Percentiles rank a stretch among this genome's conserved stretches.
Evolutionary conservation across 192 early-diverging fungal species (phyloP).

Genomic region (Chytriomyces sp.): DNA sequence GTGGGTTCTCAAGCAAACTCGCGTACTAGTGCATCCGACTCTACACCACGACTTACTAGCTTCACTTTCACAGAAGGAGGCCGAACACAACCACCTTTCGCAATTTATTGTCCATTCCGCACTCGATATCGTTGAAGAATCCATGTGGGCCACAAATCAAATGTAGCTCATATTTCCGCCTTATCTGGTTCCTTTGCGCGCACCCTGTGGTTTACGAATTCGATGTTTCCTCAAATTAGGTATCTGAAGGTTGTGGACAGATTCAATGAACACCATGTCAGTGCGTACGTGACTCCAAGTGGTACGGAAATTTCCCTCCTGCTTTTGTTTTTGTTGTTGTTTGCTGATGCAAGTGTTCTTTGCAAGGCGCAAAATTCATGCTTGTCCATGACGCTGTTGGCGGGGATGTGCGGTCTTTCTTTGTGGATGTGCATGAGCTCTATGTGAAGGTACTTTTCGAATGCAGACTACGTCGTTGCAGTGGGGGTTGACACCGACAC

Average conservation of each 20-base stretch:
- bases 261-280: constrained; percentile 93
- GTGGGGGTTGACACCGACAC: no score
- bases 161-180: constrained; percentile 57
- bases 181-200: no score
- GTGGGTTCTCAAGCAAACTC: constrained; percentile 12
- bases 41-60: not conserved
- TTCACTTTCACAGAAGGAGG: constrained; percentile 20
- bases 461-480: no score
- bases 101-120: constrained; percentile 98
- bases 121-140: constrained; percentile 95
- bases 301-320: constrained; percentile 52
- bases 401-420: constrained; percentile 83
- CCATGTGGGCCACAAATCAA: constrained; percentile 83
- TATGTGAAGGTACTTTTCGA: constrained; percentile 77
- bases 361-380: constrained; percentile 74
- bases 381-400: constrained; percentile 80
- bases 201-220: not conserved
- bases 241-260: constrained; percentile 93
- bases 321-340: not conserved
- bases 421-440: constrained; percentile 80
- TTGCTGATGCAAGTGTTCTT: constrained; percentile 11
- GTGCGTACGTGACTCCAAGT: constrained; percentile 89
- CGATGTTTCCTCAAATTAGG: constrained; percentile 50
- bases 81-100: constrained; percentile 87
- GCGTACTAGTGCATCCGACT: not conserved